phyloP scores from a whole-genome alignment of 176 grass and related monocot genomes.

The Oryza coarctata region DNA sequence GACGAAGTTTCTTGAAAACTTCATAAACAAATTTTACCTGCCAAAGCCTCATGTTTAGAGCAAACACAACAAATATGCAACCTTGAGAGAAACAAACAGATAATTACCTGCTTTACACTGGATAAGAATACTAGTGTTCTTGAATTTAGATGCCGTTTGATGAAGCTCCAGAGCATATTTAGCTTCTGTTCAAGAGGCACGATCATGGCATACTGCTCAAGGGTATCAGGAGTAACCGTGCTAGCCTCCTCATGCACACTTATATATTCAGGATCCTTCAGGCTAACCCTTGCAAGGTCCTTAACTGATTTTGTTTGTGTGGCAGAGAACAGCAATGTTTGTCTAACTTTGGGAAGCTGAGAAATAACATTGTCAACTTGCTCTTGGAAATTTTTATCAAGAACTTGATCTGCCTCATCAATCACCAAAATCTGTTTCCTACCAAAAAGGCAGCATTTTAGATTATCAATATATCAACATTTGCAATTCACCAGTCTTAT shows the following conservation, averaged over 20 bases:
- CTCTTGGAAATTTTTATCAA: slow-evolving; percentile 61
- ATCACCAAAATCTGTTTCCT: slow-evolving; percentile 82
- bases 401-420: slow-evolving; percentile 96
- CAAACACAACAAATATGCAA: not conserved
- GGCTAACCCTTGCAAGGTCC: slow-evolving; percentile 87
- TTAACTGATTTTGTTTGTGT: slow-evolving; percentile 94
- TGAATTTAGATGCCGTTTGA: slow-evolving; percentile 73
- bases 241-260: slow-evolving; percentile 83
- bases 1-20: slow-evolving; percentile 90
- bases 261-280: slow-evolving; percentile 83
- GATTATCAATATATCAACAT: slow-evolving; percentile 16
- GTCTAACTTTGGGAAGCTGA: slow-evolving; percentile 68
- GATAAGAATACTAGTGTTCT: slow-evolving; percentile 91
- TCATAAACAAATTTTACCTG: slow-evolving; percentile 95
- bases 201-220: slow-evolving; percentile 78
- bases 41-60: slow-evolving; percentile 4
- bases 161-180: slow-evolving; percentile 94
- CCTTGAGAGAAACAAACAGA: slow-evolving; percentile 19
- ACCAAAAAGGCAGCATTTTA: slow-evolving; percentile 26
- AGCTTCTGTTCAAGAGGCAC: slow-evolving; percentile 91
- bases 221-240: slow-evolving; percentile 73
- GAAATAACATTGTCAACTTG: slow-evolving; percentile 78
- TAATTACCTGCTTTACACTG: slow-evolving; percentile 80
- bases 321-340: slow-evolving; percentile 91
- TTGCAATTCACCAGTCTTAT: not conserved